Evolutionary conservation across 176 grass and related monocot species (phyloP), one percentile per base, ranked within the genome.

Genomic region (Thinopyrum elongatum): DNA sequence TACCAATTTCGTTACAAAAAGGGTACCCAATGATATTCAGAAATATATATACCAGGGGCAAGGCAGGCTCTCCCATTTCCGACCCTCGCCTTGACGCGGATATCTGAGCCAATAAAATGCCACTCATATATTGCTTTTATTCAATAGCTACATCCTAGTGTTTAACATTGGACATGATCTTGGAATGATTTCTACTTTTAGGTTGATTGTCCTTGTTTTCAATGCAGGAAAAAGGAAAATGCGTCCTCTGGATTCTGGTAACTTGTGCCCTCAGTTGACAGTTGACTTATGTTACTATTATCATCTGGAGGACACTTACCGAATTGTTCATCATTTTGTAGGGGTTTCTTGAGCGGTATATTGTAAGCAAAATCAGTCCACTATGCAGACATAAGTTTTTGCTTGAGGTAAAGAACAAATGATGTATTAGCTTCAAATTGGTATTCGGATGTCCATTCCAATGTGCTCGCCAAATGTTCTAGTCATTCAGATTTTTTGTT

Each of bases 261-360:
- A 78, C 39, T 15, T 72, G 21, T 38, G 21, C 57, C 39, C 2
- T 64, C 13, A 53, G 59, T 71, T 51, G 11, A 55, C 19, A 87
- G 26, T 59, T 58, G 4, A 71, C 4, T 44, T 67, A 53, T 69
- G 46, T 25, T 83, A 23, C 49, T 79, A 55, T 78, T 74, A 51
- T 44, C 65, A 71, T 58, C 70, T 64, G 59, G 49, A 83, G 28
- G 31, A 1, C 9, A 71, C 14, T 65, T 39, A 80, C 65, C 25
- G 8, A 67, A 76, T 22, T 80, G 27, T 62, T 80, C 55, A 8
- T 72, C 2, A 42, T 46, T 78, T 22, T 94, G 65, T 80, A 98
- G 95, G 95, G 90, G 88, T 59, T 94, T 98, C 69, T 86, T 98
- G 82, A 93, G 84, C 49, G 90, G 95, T 38, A 89, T 95, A 85